These are phyloP conservation scores for Hymenoscyphus repandus DNA, from an alignment of 2,329 filamentous ascomycete species.

Conservation along the genomic window DNA sequence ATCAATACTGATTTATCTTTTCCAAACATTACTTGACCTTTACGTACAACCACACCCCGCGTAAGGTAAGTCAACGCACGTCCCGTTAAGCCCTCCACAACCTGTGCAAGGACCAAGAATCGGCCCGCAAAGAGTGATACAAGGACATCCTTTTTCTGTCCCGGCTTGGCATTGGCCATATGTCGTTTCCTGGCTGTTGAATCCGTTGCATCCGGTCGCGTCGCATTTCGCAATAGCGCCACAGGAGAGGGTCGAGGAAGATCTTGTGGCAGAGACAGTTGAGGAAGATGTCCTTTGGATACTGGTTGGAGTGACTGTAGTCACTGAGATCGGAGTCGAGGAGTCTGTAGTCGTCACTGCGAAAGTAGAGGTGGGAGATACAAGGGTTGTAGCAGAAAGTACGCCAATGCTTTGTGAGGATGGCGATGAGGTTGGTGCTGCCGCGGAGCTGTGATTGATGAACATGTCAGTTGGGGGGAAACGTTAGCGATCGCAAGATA, in stretches of 20 bases:
- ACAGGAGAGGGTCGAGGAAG: not conserved
- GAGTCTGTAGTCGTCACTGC: no score
- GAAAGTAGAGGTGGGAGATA: not conserved
- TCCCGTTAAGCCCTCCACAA: conserved; percentile 5
- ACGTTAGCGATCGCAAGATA: no score
- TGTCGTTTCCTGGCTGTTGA: conserved; percentile 3
- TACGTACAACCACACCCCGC: conserved; percentile 7
- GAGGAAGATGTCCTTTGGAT: not conserved
- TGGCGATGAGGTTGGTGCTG: no score
- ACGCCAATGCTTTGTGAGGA: no score
- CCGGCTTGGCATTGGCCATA: conserved; percentile 1
- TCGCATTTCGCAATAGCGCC: not conserved
- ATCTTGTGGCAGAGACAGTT: not conserved
- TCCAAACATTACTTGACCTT: no score
- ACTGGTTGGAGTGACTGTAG: not conserved
- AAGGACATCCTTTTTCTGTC: not conserved
- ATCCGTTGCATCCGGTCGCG: not conserved
- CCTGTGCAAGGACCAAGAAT: conserved; percentile 3
- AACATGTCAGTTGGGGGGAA: no score
- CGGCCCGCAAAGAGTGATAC: conserved; percentile 4
- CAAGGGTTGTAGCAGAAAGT: no score
- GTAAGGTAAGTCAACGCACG: not conserved
- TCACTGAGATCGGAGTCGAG: not conserved
- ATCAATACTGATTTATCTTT: no score
- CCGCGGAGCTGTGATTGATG: no score